These are phyloP conservation scores for Neopestalotiopsis rosae DNA, from an alignment of 2,329 filamentous ascomycete species.

Conservation along the genomic window DNA sequence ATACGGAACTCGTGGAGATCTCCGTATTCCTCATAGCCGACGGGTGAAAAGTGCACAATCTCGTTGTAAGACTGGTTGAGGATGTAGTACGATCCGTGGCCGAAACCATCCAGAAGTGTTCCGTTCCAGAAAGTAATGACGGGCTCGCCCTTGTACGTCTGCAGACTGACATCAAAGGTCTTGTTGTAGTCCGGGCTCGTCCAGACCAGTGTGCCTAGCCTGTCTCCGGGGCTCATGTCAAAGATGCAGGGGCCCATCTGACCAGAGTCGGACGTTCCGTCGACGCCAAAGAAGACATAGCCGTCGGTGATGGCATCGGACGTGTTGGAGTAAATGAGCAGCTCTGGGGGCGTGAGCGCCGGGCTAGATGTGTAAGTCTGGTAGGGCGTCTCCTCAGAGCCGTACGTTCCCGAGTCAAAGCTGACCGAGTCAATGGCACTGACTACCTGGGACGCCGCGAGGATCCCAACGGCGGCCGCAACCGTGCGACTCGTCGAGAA, in stretches of 20 bases:
- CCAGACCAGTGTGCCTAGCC: slow-evolving; percentile 9
- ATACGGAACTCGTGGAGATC: slow-evolving; percentile 32
- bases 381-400: slow-evolving; percentile 10
- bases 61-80: slow-evolving; percentile 41
- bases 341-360: slow-evolving; percentile 5
- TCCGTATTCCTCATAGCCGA: slow-evolving; percentile 34
- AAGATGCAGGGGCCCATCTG: slow-evolving; percentile 9
- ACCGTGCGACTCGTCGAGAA: neutral
- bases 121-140: slow-evolving; percentile 44
- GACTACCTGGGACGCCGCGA: neutral
- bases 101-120: slow-evolving; percentile 31
- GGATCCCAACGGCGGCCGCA: neutral
- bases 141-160: slow-evolving; percentile 36
- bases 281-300: slow-evolving; percentile 12
- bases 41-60: slow-evolving; percentile 38
- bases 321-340: slow-evolving; percentile 12
- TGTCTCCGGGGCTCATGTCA: slow-evolving; percentile 12
- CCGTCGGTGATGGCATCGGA: slow-evolving; percentile 10
- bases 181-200: slow-evolving; percentile 6
- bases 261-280: slow-evolving; percentile 9
- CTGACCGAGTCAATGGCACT: slow-evolving; percentile 7
- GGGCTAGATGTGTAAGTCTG: slow-evolving; percentile 9
- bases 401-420: slow-evolving; percentile 13
- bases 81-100: slow-evolving; percentile 26
- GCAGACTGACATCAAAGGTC: slow-evolving; percentile 24